Base-by-base conservation (phyloP, 2,329 filamentous ascomycete genomes). In the Thermoascus crustaceus region DNA sequence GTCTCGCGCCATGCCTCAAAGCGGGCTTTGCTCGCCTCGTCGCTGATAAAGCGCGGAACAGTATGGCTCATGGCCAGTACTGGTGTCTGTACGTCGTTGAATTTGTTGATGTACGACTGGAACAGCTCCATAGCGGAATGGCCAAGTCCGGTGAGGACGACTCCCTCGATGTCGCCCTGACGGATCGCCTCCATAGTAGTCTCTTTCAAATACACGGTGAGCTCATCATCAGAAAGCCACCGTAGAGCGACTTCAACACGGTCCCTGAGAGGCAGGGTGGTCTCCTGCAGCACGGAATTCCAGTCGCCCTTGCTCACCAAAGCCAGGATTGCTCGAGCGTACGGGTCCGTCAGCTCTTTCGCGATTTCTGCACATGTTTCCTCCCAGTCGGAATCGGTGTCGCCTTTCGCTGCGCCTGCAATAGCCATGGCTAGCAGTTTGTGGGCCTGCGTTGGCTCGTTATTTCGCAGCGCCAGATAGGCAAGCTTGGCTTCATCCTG, bases 351-450 rank as follows among this genome's bases (percentile, higher is more conserved):
- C 7, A 76, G 69, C 46, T 79, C 74, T 41, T 75, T 74, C 16
- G 73, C 71, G 56, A 80, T 76, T 60, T 76, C 77, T 7, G 67
- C 60, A 43, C 76, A 78, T 27, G 76, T 72, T 41, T 78, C 71
- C 43, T 73, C 68, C 63, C 78, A 78, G 31, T 75, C 73, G 20
- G 70, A 60, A 38, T 74, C 74, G 19, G 71, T 65, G 2, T 64
- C 57, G 4, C 59, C 60, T 41, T 62, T 67, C 6, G 59, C 54
- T 11, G 62, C 58, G 11, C 66, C 64, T 5, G 64, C 64, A 38
- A 71, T 65, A 7, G 67, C 68, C 60, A 71, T 67, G 1, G 78
- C 67, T 10, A 73, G 66, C 36, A 75, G 68, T 37, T 73, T 71
- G 37, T 76, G 68, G 3, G 74, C 71, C 64, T 78, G 43, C 50